Conservation (phyloP, 257 asterid genomes). For the Solanum gracilifrons region DNA sequence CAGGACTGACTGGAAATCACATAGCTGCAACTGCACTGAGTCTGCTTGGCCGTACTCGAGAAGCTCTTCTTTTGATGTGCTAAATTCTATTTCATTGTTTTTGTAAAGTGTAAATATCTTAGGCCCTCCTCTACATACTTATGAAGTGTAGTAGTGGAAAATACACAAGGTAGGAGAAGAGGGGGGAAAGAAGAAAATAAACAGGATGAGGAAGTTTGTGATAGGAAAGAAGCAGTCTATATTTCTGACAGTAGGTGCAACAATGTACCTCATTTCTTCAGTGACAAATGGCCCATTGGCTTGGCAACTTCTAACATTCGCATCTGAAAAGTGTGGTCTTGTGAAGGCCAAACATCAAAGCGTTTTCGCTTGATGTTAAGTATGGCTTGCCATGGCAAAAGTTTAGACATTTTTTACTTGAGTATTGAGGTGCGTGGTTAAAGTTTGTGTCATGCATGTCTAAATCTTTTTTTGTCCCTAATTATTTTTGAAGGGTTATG, state of each 20-base stretch:
- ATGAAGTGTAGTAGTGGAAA: background rate
- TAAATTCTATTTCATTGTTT: constrained; percentile 1
- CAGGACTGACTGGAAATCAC: constrained; percentile 71
- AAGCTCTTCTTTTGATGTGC: constrained; percentile 73
- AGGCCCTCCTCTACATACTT: background rate
- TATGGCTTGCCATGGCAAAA: background rate
- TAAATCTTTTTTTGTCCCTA: background rate
- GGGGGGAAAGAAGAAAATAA: background rate
- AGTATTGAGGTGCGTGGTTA: background rate
- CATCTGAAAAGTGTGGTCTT: background rate
- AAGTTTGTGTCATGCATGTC: background rate
- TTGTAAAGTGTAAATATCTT: background rate
- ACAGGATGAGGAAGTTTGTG: background rate
- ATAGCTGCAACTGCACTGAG: constrained; percentile 86
- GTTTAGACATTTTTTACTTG: background rate
- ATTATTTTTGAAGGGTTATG: background rate
- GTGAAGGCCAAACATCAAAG: background rate
- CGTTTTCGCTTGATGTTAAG: background rate
- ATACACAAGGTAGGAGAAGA: background rate
- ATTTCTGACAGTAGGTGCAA: background rate
- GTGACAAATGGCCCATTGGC: background rate
- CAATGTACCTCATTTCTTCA: background rate
- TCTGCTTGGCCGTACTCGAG: constrained; percentile 75
- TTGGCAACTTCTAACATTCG: background rate
- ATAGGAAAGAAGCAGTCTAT: background rate